These are phyloP conservation scores for Boletus vinaceobasis DNA, from an alignment of 768 basidiomycete species.

Conservation along the genomic window DNA sequence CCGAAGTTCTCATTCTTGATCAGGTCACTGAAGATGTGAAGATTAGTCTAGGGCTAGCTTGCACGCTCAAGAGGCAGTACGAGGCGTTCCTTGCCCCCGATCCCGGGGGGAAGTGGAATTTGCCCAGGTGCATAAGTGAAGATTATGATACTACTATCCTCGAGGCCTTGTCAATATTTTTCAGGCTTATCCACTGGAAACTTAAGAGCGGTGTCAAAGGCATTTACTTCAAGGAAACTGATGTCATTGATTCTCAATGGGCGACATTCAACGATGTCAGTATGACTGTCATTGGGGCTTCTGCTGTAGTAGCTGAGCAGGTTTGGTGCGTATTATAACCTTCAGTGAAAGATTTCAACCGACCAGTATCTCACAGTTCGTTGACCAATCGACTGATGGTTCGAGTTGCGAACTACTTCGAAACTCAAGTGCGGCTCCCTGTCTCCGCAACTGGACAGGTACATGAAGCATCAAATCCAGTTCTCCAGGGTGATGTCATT, in stretches of 20 bases:
- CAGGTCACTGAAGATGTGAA: constrained; percentile 93
- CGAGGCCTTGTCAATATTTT: constrained; percentile 84
- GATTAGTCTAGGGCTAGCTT: constrained; percentile 85
- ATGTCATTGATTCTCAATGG: constrained; percentile 96
- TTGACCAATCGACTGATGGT: constrained; percentile 91
- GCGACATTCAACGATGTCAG: constrained; percentile 92
- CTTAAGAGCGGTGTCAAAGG: constrained; percentile 89
- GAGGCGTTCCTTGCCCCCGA: constrained; percentile 88
- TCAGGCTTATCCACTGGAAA: constrained; percentile 93
- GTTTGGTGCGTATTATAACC: constrained; percentile 63
- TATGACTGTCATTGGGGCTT: constrained; percentile 81
- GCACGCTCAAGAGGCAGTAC: constrained; percentile 93
- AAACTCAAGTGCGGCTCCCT: constrained; percentile 85
- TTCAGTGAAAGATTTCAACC: neutral
- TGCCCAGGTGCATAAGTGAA: constrained; percentile 83
- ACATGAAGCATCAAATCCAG: constrained; percentile 29
- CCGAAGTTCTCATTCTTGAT: constrained; percentile 86
- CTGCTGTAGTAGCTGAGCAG: constrained; percentile 89
- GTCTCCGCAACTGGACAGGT: constrained; percentile 36
- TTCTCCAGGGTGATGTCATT: constrained; percentile 36
- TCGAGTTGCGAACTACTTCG: constrained; percentile 91
- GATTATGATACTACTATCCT: constrained; percentile 90
- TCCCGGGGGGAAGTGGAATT: constrained; percentile 80
- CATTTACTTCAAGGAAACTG: constrained; percentile 96
- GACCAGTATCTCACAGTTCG: constrained; percentile 48